Percentiles rank a stretch among this genome's conserved stretches.
These are phyloP conservation scores for Globisporangium emineosum DNA, from an alignment of 352 stramenopile species.

Conservation along the genomic window DNA sequence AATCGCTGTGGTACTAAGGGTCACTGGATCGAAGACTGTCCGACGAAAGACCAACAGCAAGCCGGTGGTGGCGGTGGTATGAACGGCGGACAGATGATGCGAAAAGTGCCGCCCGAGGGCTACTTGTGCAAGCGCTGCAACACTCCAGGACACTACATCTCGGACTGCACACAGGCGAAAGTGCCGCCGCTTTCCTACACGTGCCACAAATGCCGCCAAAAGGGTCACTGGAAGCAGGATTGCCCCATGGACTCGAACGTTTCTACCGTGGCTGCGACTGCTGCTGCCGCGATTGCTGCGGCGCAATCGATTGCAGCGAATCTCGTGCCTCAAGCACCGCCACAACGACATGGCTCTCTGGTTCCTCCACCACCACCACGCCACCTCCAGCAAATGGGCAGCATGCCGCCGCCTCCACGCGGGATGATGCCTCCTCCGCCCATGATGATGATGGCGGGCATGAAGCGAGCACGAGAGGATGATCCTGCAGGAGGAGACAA, in stretches of 20 bases:
- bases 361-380: constrained; percentile 42
- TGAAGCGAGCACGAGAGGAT: constrained; percentile 18
- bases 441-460: constrained; percentile 13
- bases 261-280: constrained; percentile 39
- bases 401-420: constrained; percentile 32
- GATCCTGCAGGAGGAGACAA: not conserved
- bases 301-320: constrained; percentile 19
- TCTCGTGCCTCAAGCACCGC: constrained; percentile 1
- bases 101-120: constrained; percentile 60
- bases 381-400: constrained; percentile 44
- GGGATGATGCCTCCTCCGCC: constrained; percentile 19
- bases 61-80: not conserved
- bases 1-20: constrained; percentile 84
- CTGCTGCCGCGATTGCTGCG: constrained; percentile 35
- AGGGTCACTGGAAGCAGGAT: constrained; percentile 88
- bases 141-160: constrained; percentile 83
- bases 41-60: constrained; percentile 72
- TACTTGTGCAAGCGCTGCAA: constrained; percentile 89
- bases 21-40: constrained; percentile 88
- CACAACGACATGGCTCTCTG: constrained; percentile 5
- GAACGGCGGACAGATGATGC: constrained; percentile 22
- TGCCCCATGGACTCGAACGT: constrained; percentile 74
- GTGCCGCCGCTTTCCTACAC: constrained; percentile 77
- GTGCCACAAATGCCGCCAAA: constrained; percentile 86
- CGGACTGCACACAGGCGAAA: constrained; percentile 82